phyloP scores from a whole-genome alignment of 2,329 filamentous ascomycete species.

The Ceratocystis huliohia region DNA sequence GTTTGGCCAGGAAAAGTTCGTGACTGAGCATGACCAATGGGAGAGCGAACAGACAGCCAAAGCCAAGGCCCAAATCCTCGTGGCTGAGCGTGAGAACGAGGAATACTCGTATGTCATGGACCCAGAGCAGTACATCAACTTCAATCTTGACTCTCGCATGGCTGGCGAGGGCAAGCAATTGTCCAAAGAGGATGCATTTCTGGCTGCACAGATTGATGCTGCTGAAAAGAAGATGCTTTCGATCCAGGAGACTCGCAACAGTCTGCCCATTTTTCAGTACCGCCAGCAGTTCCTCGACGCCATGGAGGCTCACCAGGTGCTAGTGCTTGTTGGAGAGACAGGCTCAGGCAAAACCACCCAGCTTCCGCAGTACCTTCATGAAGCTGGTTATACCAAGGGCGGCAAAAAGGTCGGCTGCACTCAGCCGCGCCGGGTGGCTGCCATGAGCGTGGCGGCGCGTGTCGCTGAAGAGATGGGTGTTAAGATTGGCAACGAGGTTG shows the following conservation, averaged over 20 bases:
- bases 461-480: conserved; percentile 89
- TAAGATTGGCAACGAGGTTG: conserved; percentile 81
- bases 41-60: conserved; percentile 79
- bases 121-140: conserved; percentile 75
- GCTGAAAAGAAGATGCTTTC: conserved; percentile 78
- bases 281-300: conserved; percentile 77
- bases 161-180: conserved; percentile 58
- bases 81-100: conserved; percentile 55
- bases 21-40: conserved; percentile 94
- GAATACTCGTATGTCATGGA: conserved; percentile 93
- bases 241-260: conserved; percentile 85
- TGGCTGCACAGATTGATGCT: conserved; percentile 72
- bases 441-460: conserved; percentile 93
- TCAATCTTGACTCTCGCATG: conserved; percentile 60
- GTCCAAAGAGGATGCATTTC: conserved; percentile 63
- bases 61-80: conserved; percentile 72
- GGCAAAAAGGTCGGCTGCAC: conserved; percentile 84
- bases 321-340: conserved; percentile 90
- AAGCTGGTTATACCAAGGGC: conserved; percentile 75
- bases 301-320: conserved; percentile 68
- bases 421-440: conserved; percentile 86
- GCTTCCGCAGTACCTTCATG: conserved; percentile 82
- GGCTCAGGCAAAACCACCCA: conserved; percentile 95
- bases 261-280: conserved; percentile 78
- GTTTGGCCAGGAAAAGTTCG: conserved; percentile 73